Evolutionary conservation across 108 stramenopile genomes (phyloP), one percentile per base, ranked within the genome.

Genomic region (Epithemia pelagica): DNA sequence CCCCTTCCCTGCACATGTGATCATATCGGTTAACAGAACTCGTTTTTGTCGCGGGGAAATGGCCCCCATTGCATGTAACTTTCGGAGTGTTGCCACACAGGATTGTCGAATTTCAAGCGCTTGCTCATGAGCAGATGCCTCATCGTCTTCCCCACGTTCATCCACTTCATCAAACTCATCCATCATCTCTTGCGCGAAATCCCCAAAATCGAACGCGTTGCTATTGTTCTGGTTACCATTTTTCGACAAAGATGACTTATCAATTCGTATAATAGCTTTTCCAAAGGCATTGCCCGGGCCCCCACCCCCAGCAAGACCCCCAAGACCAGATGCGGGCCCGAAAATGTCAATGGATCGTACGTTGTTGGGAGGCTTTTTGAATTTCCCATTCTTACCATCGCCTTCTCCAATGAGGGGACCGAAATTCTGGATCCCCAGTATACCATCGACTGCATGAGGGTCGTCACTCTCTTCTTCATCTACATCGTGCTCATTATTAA

Each of bases 11-110:
- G 84, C 83, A 29, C 82, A 85, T 37, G 83, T 79, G 53, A 92
- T 92, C 33, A 92, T 92, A 67, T 92, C 88, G 8, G 91, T 92
- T 65, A 92, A 64, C 64, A 92, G 62, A 21, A 83, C 83, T 32
- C 86, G 72, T 66, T 92, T 92, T 59, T 92, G 91, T 62, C 85
- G 85, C 2, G 75, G 68, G 27, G 91, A 92, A 24, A 92, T 79
- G 19, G 73, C 51, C 3, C 91, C 91, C 26, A 83, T 60, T 27
- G 75, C 74, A 0, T 78, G 66, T 46, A 92, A 76, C 53, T 80
- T 77, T 61, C 88, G 82, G n/a, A 92, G 76, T 5, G 84, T 73
- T 30, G 65, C 67, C 51, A 92, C 87, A 65, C 91, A 92, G 28
- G 61, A 73, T 60, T 85, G 82, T 29, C 86, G 82, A 18, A 74